These are phyloP conservation scores for Phialemoniopsis sp. DNA, from an alignment of 2,329 filamentous ascomycete species.

Conservation along the genomic window DNA sequence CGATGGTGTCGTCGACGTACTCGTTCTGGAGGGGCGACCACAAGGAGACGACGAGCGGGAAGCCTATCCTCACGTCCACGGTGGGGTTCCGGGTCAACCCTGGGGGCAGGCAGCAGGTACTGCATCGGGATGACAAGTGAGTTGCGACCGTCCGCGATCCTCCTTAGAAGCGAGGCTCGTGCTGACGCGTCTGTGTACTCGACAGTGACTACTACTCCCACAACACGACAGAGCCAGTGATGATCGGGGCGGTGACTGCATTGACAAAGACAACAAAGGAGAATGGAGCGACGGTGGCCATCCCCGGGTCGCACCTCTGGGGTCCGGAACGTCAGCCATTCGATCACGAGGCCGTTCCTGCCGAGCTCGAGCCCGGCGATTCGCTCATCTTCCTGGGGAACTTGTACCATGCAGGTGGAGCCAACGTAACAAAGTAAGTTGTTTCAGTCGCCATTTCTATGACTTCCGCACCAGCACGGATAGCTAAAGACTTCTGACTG, in stretches of 20 bases:
- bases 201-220: constrained; percentile 2
- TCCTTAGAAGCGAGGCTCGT: too few relatives aligned
- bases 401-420: constrained; percentile 33
- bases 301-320: constrained; percentile 35
- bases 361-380: constrained; percentile 33
- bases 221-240: background rate
- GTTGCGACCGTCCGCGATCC: too few relatives aligned
- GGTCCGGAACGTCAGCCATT: constrained; percentile 26
- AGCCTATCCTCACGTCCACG: constrained; percentile 29
- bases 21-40: constrained; percentile 28
- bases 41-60: constrained; percentile 21
- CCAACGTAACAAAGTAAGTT: constrained; percentile 23
- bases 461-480: too few relatives aligned
- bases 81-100: constrained; percentile 33
- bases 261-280: constrained; percentile 31
- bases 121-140: constrained; percentile 30
- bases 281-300: constrained; percentile 35
- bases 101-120: constrained; percentile 29
- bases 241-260: constrained; percentile 9
- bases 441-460: too few relatives aligned
- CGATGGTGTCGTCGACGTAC: constrained; percentile 26
- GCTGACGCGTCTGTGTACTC: constrained; percentile 27
- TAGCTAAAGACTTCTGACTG: too few relatives aligned
- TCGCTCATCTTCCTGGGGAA: constrained; percentile 32
- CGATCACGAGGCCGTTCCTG: constrained; percentile 29